A percentile compares a stretch with the other conserved stretches of the same genome.
Evolutionary conservation across 352 stramenopile species (phyloP).

Genomic region (Pythium grandisporangium): DNA sequence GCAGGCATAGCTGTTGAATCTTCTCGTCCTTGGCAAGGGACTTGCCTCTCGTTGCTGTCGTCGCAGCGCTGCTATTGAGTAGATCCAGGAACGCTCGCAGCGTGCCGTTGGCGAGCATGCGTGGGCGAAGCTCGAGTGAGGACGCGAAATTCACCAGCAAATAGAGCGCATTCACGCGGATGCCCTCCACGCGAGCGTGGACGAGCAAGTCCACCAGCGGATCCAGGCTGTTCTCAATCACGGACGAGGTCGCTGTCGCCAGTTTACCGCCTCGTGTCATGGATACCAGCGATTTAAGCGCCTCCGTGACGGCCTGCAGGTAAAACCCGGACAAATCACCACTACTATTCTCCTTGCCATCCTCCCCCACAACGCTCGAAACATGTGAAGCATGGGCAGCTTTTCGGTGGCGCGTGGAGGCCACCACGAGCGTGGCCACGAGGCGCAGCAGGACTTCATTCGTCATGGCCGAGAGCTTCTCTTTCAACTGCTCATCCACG

Average conservation of each 20-base stretch:
- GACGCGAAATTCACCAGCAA: slow-evolving; percentile 67
- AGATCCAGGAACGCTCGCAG: slow-evolving; percentile 26
- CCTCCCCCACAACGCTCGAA: too few species aligned
- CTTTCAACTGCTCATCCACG: slow-evolving; percentile 35
- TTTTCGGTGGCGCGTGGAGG: not conserved
- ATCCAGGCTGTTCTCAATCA: slow-evolving; percentile 28
- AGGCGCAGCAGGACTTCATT: slow-evolving; percentile 55
- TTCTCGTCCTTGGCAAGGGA: slow-evolving; percentile 49
- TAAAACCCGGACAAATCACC: slow-evolving; percentile 3
- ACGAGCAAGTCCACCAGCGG: slow-evolving; percentile 36
- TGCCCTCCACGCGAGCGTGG: slow-evolving; percentile 10
- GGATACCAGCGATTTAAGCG: slow-evolving; percentile 33
- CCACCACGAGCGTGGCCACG: slow-evolving; percentile 16
- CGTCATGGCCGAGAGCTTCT: slow-evolving; percentile 42
- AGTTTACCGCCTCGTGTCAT: slow-evolving; percentile 22
- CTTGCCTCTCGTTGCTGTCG: too few species aligned
- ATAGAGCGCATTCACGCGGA: slow-evolving; percentile 48
- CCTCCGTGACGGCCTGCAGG: slow-evolving; percentile 20
- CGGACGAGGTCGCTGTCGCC: slow-evolving; percentile 17
- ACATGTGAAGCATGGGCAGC: too few species aligned
- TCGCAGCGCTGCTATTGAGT: slow-evolving; percentile 8
- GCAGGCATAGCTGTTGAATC: slow-evolving; percentile 44
- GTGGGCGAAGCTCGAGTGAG: slow-evolving; percentile 19
- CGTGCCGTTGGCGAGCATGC: slow-evolving; percentile 32
- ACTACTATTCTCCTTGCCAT: too few species aligned